A percentile compares a stretch with the other conserved stretches of the same genome.
Evolutionary conservation across 2,329 filamentous ascomycete species (phyloP).

Genomic region (Diaporthe longicolla): DNA sequence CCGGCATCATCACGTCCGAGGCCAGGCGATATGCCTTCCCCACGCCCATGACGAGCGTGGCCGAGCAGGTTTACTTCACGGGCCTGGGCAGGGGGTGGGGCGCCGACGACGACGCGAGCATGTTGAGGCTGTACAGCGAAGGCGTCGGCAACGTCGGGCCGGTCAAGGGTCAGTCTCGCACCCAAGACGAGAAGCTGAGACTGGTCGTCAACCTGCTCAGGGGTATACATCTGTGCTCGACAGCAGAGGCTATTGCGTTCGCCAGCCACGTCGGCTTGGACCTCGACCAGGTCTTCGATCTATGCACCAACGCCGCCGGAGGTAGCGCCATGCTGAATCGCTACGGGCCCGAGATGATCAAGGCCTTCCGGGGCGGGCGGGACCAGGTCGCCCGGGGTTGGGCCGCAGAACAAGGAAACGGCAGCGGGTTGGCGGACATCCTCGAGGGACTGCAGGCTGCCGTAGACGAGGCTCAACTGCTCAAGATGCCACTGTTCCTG

Average conservation of each 20-base stretch:
- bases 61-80: conserved; percentile 76
- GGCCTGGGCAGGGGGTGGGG: conserved; percentile 70
- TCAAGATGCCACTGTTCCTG: conserved; percentile 58
- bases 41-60: conserved; percentile 71
- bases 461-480: conserved; percentile 58
- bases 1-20: conserved; percentile 77
- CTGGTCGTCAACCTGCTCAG: conserved; percentile 57
- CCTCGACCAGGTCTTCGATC: conserved; percentile 60
- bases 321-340: conserved; percentile 56
- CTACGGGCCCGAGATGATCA: conserved; percentile 56
- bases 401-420: conserved; percentile 28
- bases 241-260: conserved; percentile 60
- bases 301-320: conserved; percentile 62
- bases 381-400: conserved; percentile 46
- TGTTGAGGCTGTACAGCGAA: conserved; percentile 60
- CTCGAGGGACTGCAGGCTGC: conserved; percentile 53
- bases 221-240: conserved; percentile 60
- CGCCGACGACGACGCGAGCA: conserved; percentile 59
- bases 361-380: conserved; percentile 50
- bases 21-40: conserved; percentile 71
- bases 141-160: conserved; percentile 53
- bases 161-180: conserved; percentile 47
- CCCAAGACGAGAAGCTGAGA: conserved; percentile 54
- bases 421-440: conserved; percentile 49
- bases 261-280: conserved; percentile 58